Conservation (phyloP, 352 stramenopile species). For the Saprolegnia parasitica region DNA sequence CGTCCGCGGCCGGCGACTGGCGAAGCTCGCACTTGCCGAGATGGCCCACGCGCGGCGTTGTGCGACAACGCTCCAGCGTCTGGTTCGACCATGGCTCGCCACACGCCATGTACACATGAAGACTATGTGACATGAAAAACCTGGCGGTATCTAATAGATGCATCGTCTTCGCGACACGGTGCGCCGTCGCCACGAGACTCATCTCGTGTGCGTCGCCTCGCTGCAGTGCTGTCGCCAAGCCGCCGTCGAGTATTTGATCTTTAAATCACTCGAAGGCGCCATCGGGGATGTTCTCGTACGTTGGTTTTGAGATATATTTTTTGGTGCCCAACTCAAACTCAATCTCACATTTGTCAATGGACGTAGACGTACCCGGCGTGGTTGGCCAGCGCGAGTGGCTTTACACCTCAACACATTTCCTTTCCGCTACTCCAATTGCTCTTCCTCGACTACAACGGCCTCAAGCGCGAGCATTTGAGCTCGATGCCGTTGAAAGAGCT, state of each 20-base stretch:
- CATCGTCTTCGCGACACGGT: constrained; percentile 16
- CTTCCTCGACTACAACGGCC: constrained; percentile 25
- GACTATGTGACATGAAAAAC: neutral
- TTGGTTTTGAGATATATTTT: neutral
- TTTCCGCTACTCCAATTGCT: constrained; percentile 26
- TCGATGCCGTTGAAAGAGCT: constrained; percentile 15
- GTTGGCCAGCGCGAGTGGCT: neutral
- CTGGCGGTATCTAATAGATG: constrained; percentile 4
- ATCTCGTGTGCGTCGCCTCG: neutral
- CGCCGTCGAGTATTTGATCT: constrained; percentile 18
- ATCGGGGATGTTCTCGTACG: constrained; percentile 26
- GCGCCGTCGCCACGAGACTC: constrained; percentile 8
- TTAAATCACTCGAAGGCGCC: constrained; percentile 21
- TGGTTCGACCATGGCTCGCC: constrained; percentile 1
- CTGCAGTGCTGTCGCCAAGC: constrained; percentile 5
- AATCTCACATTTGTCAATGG: neutral
- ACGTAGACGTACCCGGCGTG: constrained; percentile 23
- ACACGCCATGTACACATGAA: neutral
- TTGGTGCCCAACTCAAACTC: neutral
- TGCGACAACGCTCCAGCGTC: constrained; percentile 10
- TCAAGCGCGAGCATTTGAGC: constrained; percentile 20
- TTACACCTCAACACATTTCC: constrained; percentile 13
- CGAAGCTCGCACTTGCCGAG: neutral
- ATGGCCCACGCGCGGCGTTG: neutral
- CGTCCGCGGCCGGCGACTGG: neutral